Base-by-base conservation (phyloP, 176 grass and related monocot genomes). In the Triticum turgidum region DNA sequence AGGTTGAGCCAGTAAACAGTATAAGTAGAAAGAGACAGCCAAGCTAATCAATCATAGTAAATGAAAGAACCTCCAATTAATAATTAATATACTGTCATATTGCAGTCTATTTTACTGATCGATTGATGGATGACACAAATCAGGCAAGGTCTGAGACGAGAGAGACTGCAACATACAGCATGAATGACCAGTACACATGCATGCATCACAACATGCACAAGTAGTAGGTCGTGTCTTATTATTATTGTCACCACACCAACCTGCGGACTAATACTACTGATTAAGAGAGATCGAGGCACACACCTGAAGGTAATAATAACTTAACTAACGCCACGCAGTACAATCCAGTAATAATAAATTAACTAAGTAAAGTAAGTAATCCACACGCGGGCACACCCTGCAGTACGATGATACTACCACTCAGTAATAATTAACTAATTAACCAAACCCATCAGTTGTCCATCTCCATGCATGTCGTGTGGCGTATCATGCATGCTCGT, bases 201-300 rank as follows among this genome's bases (percentile, higher is more conserved):
- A 67, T 66, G 30, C 15, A 17, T 52, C 2, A 39, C 72, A 17
- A 35, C 65, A 68, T 59, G n/a, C 44, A 47, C 29, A 30, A 76
- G 73, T 86, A 65, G 59, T 37, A 75, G 73, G 24, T 72, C 66
- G 77, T 61, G 84, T 61, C 65, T 86, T 80, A 79, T 86, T 86
- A 79, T 86, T 86, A 62, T 51, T 30, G 4, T 42, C 1, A 29
- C 22, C 61, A 11, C 61, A 85, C 62, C 20, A 67, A 69, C 42
- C 67, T 38, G 34, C 29, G 37, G 3, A 77, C 21, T 37, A 30
- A 30, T 30, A 49, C 11, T 34, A 17, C 2, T 4, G 6, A 47
- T 47, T 47, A 59, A 59, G 73, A 77, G 37, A n/a, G 9, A 54
- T 13, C 9, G 76, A 15, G 20, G 33, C 29, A 69, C 29, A 54